Evolutionary conservation across 2,329 filamentous ascomycete genomes (phyloP), one percentile per base, ranked within the genome.

Genomic region (Diaporthe citrichinensis): DNA sequence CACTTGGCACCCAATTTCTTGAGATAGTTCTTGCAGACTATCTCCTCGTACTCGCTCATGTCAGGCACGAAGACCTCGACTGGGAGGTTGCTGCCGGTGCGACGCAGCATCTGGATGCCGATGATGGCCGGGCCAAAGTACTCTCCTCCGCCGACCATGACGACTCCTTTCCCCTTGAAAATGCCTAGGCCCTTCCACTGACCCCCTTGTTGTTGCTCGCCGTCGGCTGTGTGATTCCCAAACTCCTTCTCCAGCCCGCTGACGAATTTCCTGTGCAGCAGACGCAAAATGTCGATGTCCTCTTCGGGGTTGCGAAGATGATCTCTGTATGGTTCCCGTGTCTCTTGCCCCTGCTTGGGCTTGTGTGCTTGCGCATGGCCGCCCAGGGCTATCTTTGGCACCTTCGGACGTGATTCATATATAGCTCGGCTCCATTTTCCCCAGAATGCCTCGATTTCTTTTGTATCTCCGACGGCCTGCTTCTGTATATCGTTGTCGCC

Each of bases 101-200:
- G 86, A 17, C 89, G 87, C 34, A 90, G 83, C 85, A 90, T 88
- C 15, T 87, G 85, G 28, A 90, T 81, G 4, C 88, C 87, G 4
- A 87, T 85, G 25, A 90, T 78, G 67, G 88, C 86, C 12, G 88
- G 84, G 1, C 88, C 87, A 62, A 90, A 83, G 78, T 89, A 88
- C 15, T 82, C 79, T 0, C 84, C 82, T 14, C 87, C 86, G 3
- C 87, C 87, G 2, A 87, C 88, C 31, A 88, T 88, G 53, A 90
- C 88, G 46, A 90, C 83, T 4, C 89, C 89, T 4, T 71, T 65
- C 0, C 75, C 75, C n/a, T 76, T 69, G 73, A 76, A 76, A 1
- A 76, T 72, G n/a, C 57, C 46, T 1, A 65, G 39, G 31, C 75
- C 75, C 25, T 73, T 72, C 75, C 75, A 76, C 9, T 53, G 61